Base-by-base conservation (phyloP, 148 eudicot genomes). In the Diospyros lotus region DNA sequence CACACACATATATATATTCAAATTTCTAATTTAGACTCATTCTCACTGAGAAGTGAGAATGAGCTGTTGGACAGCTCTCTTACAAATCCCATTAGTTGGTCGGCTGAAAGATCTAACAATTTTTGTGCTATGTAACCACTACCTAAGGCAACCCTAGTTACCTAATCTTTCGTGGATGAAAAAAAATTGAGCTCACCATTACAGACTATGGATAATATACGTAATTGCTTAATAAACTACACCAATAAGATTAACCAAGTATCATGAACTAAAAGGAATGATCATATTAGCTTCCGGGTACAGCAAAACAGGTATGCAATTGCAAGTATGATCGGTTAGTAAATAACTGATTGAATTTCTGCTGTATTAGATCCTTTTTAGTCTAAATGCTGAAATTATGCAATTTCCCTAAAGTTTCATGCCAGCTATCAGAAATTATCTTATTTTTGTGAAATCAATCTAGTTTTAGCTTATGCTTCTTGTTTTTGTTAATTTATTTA, bases 391-490 rank as follows among this genome's bases (percentile, higher is more conserved):
- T 46, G 48, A 39, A 14, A 28, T 28, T 28, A 28, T 28, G 28
- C 28, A 28, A 28, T 28, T 28, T 28, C 38, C 14, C 12, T 53
- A 5, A 54, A 1, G 39, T 53, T 13, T 39, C n/a, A 5, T 56
- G 53, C 15, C 71, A 7, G 14, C 56, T 28, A 48, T 11, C 45
- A 18, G 13, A 28, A 52, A 38, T 53, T n/a, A 44, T 15, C 48
- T 41, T 13, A 15, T 5, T 1, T 68, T 45, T 78, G 43, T 46
- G 60, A 28, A 74, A 75, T 71, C 58, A 11, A 58, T 78, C 61
- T 12, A 39, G 9, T 73, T 52, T 28, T 44, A 73, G 61, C 43
- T 43, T 42, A 13, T 59, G 58, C 13, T 56, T 10, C 43, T 44
- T 46, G 38, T 41, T 39, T 4, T 28, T 39, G 42, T n/a, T 38